phyloP scores from a whole-genome alignment of 1,284 basidiomycete genomes.

The Ganoderma meredithae region DNA sequence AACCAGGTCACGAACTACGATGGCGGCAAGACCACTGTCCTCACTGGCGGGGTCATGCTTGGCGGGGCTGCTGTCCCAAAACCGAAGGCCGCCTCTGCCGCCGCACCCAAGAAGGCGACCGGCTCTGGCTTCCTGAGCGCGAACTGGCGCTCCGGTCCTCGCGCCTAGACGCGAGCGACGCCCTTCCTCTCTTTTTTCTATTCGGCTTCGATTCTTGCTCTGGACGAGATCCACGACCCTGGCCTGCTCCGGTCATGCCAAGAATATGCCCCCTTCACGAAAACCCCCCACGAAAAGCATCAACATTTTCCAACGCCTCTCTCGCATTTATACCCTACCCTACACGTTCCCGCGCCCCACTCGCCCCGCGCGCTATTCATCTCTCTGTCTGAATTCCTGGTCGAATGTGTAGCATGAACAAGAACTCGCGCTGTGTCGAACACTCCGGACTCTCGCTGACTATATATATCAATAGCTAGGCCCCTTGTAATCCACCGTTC shows the following conservation, averaged over 20 bases:
- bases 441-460: slow-evolving; percentile 34
- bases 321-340: slow-evolving; percentile 27
- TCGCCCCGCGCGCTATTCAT: slow-evolving; percentile 37
- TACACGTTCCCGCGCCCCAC: slow-evolving; percentile 36
- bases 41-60: slow-evolving; percentile 86
- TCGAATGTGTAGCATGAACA: slow-evolving; percentile 48
- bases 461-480: slow-evolving; percentile 34
- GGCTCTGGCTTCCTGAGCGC: slow-evolving; percentile 36
- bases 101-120: slow-evolving; percentile 35
- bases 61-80: slow-evolving; percentile 51
- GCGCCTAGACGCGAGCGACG: slow-evolving; percentile 40
- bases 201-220: slow-evolving; percentile 38
- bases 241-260: slow-evolving; percentile 37
- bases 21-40: slow-evolving; percentile 84
- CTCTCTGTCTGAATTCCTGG: slow-evolving; percentile 35
- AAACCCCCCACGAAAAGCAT: slow-evolving; percentile 37
- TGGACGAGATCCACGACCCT: slow-evolving; percentile 39
- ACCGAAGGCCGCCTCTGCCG: slow-evolving; percentile 42
- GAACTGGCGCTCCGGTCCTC: slow-evolving; percentile 56
- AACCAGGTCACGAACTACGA: slow-evolving; percentile 83
- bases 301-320: slow-evolving; percentile 16
- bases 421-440: slow-evolving; percentile 37
- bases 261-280: slow-evolving; percentile 36
- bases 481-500: slow-evolving; percentile 33
- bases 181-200: slow-evolving; percentile 25